Base-by-base conservation (phyloP, 768 basidiomycete species). In the Hydnum rufescens region DNA sequence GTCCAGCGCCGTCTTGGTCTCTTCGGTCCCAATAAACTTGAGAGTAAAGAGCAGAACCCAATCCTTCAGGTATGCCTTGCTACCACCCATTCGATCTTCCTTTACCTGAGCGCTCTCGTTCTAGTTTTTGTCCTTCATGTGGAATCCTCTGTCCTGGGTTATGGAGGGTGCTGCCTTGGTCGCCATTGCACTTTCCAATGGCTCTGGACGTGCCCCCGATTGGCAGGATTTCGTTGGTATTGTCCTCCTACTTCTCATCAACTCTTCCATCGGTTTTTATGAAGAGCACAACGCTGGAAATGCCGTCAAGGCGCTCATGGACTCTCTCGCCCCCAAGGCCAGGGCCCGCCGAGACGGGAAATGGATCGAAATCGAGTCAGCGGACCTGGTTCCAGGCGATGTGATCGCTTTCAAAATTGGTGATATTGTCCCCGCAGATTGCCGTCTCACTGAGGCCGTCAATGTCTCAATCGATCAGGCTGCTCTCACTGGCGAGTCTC, bases 91-190 rank as follows among this genome's bases (percentile, higher is more conserved):
- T 13, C 28, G 31, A 52, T 28, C 55, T 4, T n/a, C 34, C 23
- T 54, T 34, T 48, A 42, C 3, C 46, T 22, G 30, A 23, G 22
- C 50, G 32, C 13, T 19, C 44, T 34, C 31, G 44, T 19, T 54
- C 29, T 46, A 86, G 84, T 89, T 92, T 67, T 69, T 89, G 59
- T 79, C 80, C 64, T 97, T 97, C 76, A 97, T 96, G 93, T 97
- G 93, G 93, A 97, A 97, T 70, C 93, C 93, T 42, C 73, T 97
- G 8, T 97, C 93, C 31, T 97, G 93, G 93, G 93, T 97, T 67
- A 97, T 97, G 93, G 93, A 97, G 67, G 89, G 82, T 57, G 90
- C 90, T 34, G 85, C 87, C 4, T 73, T 89, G 29, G 88, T 90
- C 58, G 92, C 93, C 47, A 97, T 97, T 65, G 89, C 77, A 39